Percentiles rank a stretch among this genome's conserved stretches.
Evolutionary conservation across 495 filamentous ascomycete genomes (phyloP).

Genomic region (Cryomyces minteri): DNA sequence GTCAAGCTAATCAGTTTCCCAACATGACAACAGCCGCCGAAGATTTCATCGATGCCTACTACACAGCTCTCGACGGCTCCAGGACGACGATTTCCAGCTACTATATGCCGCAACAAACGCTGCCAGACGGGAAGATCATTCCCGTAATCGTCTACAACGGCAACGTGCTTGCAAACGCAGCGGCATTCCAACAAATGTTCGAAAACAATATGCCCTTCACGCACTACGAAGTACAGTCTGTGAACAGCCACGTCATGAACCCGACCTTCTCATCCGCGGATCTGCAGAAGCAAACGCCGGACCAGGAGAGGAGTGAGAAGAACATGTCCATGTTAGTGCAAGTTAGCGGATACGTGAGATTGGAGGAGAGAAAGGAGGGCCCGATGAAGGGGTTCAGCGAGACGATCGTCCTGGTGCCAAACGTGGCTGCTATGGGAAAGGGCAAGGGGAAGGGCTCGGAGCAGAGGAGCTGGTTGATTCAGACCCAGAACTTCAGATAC

Average conservation of each 20-base stretch:
- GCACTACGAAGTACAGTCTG: constrained; percentile 45
- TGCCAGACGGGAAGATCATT: constrained; percentile 7
- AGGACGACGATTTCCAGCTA: constrained; percentile 34
- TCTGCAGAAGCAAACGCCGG: constrained; percentile 1
- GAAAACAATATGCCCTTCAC: constrained; percentile 38
- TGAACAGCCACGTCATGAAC: constrained; percentile 61
- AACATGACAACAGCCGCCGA: constrained; percentile 10
- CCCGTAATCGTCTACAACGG: constrained; percentile 49
- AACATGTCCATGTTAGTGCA: constrained; percentile 53
- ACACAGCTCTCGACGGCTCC: constrained; percentile 31
- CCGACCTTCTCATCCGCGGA: constrained; percentile 17
- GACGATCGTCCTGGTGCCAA: constrained; percentile 58
- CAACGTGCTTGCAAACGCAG: constrained; percentile 34
- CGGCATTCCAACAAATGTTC: constrained; percentile 40
- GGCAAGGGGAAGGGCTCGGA: constrained; percentile 18
- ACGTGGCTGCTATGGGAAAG: constrained; percentile 33
- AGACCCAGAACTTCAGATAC: constrained; percentile 48
- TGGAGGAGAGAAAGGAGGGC: constrained; percentile 34
- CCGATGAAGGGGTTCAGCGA: constrained; percentile 53
- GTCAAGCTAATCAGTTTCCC: background rate
- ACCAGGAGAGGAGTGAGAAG: constrained; percentile 11
- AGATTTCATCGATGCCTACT: constrained; percentile 16
- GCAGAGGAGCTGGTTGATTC: constrained; percentile 41
- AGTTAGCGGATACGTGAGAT: constrained; percentile 48
- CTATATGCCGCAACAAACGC: constrained; percentile 30